These are phyloP conservation scores for Xylaria sp. DNA, from an alignment of 2,329 filamentous ascomycete species.

Conservation along the genomic window DNA sequence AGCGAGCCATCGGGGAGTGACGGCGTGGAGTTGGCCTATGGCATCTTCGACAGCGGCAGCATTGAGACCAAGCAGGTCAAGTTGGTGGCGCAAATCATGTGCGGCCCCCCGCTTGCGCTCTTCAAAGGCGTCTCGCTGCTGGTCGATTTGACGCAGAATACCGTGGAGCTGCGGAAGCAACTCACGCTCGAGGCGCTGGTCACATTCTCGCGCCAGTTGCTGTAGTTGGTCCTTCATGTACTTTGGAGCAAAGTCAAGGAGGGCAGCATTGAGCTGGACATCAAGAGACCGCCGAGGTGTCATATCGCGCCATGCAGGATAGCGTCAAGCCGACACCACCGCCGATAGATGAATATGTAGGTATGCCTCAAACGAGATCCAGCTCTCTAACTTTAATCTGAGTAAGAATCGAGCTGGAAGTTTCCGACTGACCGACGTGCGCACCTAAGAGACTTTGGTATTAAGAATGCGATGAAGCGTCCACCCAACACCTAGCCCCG, in stretches of 20 bases:
- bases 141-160: constrained; percentile 44
- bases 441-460: neutral
- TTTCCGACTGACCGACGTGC: neutral
- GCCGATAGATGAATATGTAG: neutral
- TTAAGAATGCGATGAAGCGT: constrained; percentile 1
- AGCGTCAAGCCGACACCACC: constrained; percentile 10
- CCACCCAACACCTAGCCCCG: neutral
- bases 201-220: constrained; percentile 42
- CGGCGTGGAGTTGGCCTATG: constrained; percentile 37
- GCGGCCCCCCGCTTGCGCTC: constrained; percentile 42
- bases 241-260: constrained; percentile 44
- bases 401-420: neutral
- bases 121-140: constrained; percentile 44
- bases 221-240: constrained; percentile 46
- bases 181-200: constrained; percentile 44
- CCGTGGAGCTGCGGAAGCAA: constrained; percentile 44
- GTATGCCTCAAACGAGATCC: neutral
- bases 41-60: constrained; percentile 39
- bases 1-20: constrained; percentile 42
- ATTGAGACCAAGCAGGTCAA: constrained; percentile 43
- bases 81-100: constrained; percentile 41
- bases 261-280: constrained; percentile 42
- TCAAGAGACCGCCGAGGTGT: constrained; percentile 27
- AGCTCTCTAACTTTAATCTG: neutral
- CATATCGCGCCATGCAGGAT: constrained; percentile 39